These are phyloP conservation scores for Guyanaporus albipodus DNA, from an alignment of 768 basidiomycete genomes.

Conservation along the genomic window DNA sequence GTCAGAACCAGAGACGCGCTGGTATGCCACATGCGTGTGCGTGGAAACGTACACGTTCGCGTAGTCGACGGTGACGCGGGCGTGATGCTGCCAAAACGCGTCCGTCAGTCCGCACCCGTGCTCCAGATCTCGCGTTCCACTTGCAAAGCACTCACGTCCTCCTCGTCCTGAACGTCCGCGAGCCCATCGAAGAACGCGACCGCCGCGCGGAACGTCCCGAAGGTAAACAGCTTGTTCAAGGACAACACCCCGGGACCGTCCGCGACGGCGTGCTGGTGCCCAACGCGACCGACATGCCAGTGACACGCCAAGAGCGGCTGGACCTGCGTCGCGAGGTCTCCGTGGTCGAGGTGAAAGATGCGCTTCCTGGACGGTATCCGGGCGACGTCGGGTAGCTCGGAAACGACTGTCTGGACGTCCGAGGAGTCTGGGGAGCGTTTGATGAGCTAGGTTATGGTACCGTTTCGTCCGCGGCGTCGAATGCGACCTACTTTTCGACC, in stretches of 20 bases:
- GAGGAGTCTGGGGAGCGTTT: constrained; percentile 11
- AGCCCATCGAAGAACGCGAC: constrained; percentile 29
- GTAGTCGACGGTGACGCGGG: constrained; percentile 28
- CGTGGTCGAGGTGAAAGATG: constrained; percentile 32
- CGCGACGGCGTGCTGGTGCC: not conserved
- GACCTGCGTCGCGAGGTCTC: constrained; percentile 33
- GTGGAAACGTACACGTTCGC: constrained; percentile 18
- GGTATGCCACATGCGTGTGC: constrained; percentile 29
- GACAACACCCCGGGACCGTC: constrained; percentile 15
- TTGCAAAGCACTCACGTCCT: constrained; percentile 29
- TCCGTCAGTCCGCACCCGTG: no score
- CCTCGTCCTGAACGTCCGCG: constrained; percentile 27
- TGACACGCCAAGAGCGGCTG: constrained; percentile 34
- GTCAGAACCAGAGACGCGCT: constrained; percentile 3
- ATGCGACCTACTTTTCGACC: constrained; percentile 20
- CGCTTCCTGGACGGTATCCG: constrained; percentile 28
- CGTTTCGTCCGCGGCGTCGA: not conserved
- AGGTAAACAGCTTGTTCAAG: constrained; percentile 28
- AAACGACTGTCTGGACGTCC: constrained; percentile 11
- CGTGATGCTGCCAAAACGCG: constrained; percentile 31
- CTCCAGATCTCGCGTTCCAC: not conserved
- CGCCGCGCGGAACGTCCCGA: constrained; percentile 22
- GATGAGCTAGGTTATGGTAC: not conserved
- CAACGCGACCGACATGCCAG: constrained; percentile 24
- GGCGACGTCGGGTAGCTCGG: constrained; percentile 25